Evolutionary conservation across 805 yeast genomes (phyloP).

Genomic region (Kazachstania psychrophila): DNA sequence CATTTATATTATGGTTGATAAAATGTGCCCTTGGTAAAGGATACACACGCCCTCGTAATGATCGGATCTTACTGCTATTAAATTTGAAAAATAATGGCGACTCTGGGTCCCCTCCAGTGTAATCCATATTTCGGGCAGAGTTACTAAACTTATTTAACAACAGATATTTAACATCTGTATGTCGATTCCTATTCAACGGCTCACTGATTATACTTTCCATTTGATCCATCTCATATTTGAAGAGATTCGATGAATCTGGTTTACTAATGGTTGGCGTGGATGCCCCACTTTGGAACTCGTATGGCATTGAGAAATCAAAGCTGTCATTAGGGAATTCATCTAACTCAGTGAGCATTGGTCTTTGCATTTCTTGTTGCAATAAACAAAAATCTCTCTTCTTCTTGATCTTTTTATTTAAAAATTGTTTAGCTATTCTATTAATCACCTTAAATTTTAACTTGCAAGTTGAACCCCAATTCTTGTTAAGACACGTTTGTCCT

Average conservation of each 20-base stretch:
- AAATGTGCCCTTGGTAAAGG: too few relatives aligned
- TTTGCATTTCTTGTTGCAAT: too few relatives aligned
- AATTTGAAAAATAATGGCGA: conserved; percentile 1
- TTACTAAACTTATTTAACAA: neutral
- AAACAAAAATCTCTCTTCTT: too few relatives aligned
- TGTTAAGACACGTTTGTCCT: neutral
- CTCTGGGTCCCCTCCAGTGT: neutral
- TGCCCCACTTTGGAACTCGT: neutral
- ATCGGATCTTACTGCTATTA: neutral
- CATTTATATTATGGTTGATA: neutral
- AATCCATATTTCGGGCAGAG: neutral
- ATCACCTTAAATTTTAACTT: too few relatives aligned
- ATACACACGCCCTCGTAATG: neutral
- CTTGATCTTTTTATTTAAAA: neutral
- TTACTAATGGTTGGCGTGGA: neutral
- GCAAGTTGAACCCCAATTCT: too few relatives aligned
- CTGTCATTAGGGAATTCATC: too few relatives aligned
- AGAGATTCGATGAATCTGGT: neutral
- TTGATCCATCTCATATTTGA: neutral
- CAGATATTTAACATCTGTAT: neutral
- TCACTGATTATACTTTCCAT: conserved; percentile 1
- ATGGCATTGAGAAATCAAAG: neutral
- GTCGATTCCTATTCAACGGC: neutral
- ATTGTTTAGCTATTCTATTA: too few relatives aligned
- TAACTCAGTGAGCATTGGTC: too few relatives aligned